Conservation (phyloP, 257 asterid species). For the Hygrophila difformis region DNA sequence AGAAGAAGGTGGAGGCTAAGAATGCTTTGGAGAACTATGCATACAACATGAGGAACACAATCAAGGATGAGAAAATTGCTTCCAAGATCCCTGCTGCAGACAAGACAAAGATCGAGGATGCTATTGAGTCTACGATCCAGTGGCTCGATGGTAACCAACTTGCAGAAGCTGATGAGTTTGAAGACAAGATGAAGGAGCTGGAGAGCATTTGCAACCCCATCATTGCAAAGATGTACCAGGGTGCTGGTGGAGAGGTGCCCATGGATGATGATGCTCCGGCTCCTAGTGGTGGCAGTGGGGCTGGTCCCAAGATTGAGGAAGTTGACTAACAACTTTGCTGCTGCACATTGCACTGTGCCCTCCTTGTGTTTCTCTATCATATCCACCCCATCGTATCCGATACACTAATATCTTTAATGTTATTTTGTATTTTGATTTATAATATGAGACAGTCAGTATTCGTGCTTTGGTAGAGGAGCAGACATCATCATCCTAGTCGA, state of each 20-base stretch:
- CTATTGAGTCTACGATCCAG: slow-evolving; percentile 14
- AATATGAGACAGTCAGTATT: too few species aligned
- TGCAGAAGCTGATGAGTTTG: slow-evolving; percentile 14
- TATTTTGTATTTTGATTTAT: too few species aligned
- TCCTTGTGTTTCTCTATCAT: not conserved
- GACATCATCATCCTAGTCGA: too few species aligned
- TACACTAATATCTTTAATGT: too few species aligned
- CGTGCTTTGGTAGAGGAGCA: too few species aligned
- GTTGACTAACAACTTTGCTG: too few species aligned
- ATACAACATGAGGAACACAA: slow-evolving; percentile 35
- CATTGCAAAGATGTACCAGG: slow-evolving; percentile 21
- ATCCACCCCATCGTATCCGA: too few species aligned
- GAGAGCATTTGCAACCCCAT: slow-evolving; percentile 19
- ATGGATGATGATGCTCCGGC: not conserved
- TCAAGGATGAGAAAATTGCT: slow-evolving; percentile 28
- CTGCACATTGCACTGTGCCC: too few species aligned
- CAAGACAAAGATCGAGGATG: slow-evolving; percentile 25
- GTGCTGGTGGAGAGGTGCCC: slow-evolving; percentile 13
- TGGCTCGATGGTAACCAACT: slow-evolving; percentile 12
- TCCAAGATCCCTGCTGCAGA: slow-evolving; percentile 23
- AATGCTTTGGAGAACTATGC: slow-evolving; percentile 33
- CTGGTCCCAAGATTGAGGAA: slow-evolving; percentile 9
- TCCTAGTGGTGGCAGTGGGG: slow-evolving; percentile 5
- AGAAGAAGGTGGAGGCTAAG: slow-evolving; percentile 40
- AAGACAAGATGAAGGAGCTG: slow-evolving; percentile 17